A percentile compares a stretch with the other conserved stretches of the same genome.
Conservation (phyloP, 345 rosid species). For the Brassica juncea region DNA sequence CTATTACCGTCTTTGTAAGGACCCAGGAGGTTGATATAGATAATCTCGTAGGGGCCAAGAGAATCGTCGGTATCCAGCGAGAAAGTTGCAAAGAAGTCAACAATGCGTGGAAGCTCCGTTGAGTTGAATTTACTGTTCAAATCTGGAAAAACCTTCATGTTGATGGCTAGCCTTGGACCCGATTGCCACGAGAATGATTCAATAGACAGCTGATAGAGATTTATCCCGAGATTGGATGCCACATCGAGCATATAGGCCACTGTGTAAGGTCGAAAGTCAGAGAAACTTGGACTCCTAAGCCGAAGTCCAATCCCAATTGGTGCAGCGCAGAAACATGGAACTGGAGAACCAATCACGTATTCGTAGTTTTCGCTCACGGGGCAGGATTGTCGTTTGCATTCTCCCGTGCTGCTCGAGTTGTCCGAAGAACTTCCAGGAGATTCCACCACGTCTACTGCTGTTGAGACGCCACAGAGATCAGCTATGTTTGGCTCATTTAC, state of each 20-base stretch:
- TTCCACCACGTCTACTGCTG: constrained; percentile 26
- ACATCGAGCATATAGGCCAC: constrained; percentile 24
- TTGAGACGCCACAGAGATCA: constrained; percentile 45
- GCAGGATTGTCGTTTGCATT: constrained; percentile 48
- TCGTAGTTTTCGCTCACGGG: constrained; percentile 34
- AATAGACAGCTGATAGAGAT: constrained; percentile 46
- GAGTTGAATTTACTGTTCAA: constrained; percentile 33
- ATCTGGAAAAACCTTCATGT: constrained; percentile 49
- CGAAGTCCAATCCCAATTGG: constrained; percentile 50
- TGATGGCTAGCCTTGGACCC: constrained; percentile 52
- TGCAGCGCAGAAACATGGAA: constrained; percentile 55
- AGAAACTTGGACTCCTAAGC: constrained; percentile 56
- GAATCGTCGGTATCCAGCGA: constrained; percentile 26
- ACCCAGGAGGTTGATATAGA: constrained; percentile 42
- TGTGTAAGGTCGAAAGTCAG: constrained; percentile 48
- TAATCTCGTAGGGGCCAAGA: constrained; percentile 61
- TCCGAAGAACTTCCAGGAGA: constrained; percentile 31
- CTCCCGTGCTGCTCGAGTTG: constrained; percentile 13
- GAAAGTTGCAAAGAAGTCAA: constrained; percentile 43
- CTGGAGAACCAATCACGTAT: constrained; percentile 44
- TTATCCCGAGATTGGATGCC: constrained; percentile 38
- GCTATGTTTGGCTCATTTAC: constrained; percentile 40
- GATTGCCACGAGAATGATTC: constrained; percentile 44
- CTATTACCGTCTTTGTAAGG: constrained; percentile 29
- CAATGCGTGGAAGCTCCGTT: constrained; percentile 42